Percentiles rank a stretch among this genome's conserved stretches.
Conservation (phyloP, 140 eudicot species). For the Anethum foeniculum region DNA sequence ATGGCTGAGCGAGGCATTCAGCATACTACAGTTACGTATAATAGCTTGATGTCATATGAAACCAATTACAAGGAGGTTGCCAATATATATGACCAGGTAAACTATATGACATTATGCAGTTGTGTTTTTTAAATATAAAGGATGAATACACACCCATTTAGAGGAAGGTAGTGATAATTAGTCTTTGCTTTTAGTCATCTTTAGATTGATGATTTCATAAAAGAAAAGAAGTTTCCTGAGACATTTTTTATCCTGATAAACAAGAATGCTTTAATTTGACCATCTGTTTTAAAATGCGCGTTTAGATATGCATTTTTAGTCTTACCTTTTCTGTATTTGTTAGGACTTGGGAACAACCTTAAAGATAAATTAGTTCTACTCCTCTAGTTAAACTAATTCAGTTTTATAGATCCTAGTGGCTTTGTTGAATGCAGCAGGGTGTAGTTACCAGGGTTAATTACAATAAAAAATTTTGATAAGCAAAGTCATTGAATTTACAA, state of each 20-base stretch:
- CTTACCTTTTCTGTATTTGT: no score
- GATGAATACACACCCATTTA: not conserved
- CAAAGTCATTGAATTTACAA: not conserved
- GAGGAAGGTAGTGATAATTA: not conserved
- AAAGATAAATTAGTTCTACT: not conserved
- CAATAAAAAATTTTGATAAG: not conserved
- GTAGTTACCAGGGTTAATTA: not conserved
- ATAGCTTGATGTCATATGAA: conserved; percentile 90
- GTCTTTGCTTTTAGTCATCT: not conserved
- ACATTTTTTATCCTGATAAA: not conserved
- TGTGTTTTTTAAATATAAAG: not conserved
- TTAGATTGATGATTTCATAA: not conserved
- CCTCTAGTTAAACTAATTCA: not conserved
- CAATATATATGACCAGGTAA: conserved; percentile 72
- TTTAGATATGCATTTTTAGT: not conserved
- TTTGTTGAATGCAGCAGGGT: not conserved
- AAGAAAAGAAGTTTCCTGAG: not conserved
- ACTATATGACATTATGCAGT: not conserved
- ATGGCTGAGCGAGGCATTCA: conserved; percentile 75
- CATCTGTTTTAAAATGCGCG: not conserved
- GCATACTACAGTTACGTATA: conserved; percentile 70
- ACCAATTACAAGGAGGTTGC: conserved; percentile 82
- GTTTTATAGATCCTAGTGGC: not conserved
- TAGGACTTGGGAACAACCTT: not conserved
- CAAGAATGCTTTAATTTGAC: not conserved